phyloP scores from a whole-genome alignment of 345 rosid species.

The Eucalyptus shirleyi region DNA sequence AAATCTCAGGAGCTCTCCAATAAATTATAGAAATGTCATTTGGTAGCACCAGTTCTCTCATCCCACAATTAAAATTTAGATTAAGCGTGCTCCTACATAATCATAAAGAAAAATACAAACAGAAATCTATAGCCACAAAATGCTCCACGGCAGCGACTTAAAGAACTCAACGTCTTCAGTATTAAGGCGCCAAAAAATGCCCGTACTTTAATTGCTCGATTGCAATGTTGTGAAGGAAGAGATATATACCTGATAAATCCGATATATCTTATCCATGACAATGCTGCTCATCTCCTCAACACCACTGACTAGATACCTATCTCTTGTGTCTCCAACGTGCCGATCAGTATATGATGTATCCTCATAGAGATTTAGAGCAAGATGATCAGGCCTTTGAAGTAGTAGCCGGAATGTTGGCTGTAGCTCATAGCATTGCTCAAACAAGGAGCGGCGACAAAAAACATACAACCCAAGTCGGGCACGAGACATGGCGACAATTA shows the following conservation, averaged over 20 bases:
- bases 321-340: slow-evolving; percentile 54
- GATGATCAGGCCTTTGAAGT: slow-evolving; percentile 78
- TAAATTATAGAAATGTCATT: background rate
- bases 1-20: background rate
- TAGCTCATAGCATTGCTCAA: slow-evolving; percentile 93
- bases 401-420: slow-evolving; percentile 83
- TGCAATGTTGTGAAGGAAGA: background rate
- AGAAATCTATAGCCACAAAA: background rate
- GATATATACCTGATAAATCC: slow-evolving; percentile 50
- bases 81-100: background rate
- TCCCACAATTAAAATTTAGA: background rate
- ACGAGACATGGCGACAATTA: slow-evolving; percentile 98
- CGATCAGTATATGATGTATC: slow-evolving; percentile 63
- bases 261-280: slow-evolving; percentile 39
- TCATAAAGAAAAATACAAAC: background rate
- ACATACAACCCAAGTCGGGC: slow-evolving; percentile 88
- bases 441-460: slow-evolving; percentile 82
- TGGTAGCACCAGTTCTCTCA: background rate
- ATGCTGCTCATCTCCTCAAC: slow-evolving; percentile 71
- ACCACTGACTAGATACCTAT: slow-evolving; percentile 43
- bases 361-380: slow-evolving; percentile 59
- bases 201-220: background rate
- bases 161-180: background rate
- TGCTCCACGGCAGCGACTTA: background rate
- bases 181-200: background rate